Base-by-base conservation (phyloP, 208 protist genomes). In the Leishmania amazonensis region DNA sequence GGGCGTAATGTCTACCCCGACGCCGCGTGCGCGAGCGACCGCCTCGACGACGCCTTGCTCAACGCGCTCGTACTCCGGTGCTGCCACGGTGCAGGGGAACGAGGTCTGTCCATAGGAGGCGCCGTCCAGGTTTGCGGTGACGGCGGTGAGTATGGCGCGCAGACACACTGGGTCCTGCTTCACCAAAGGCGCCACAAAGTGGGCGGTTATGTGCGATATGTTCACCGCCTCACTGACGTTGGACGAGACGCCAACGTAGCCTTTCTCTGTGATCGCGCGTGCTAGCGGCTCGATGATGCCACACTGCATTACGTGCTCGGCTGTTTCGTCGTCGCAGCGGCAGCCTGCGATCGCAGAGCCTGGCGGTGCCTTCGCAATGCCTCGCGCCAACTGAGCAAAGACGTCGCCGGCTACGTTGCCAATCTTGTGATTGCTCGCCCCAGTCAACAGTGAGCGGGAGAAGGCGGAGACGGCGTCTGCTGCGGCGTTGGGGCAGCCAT, bases 141-240 rank as follows among this genome's bases (percentile, higher is more conserved):
- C 19, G 11, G 74, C 65, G 7, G 88, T n/a, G 15, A 92, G 67
- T 17, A 93, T 76, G 35, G 21, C 11, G 17, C n/a, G 65, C 64
- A 93, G 57, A 28, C 85, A 78, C 11, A 60, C 19, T 5, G 67
- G 49, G 24, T 88, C 75, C 24, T 89, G 83, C 73, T 91, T 91
- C n/a, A 98, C 78, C 72, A 94, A 87, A 49, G 95, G 95, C 0
- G 80, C 87, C n/a, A 96, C 86, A 83, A 96, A 94, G 85, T 97
- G 92, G 0, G 93, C 87, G 5, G 92, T 85, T 58, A 95, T 89
- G 79, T 94, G 90, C 31, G 92, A 95, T 49, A 98, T 86, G 73
- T 87, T 87, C 42, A 83, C 70, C 40, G 87, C 75, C 62, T 89
- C 87, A 49, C 83, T 85, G 13, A 95, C 79, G 75, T 94, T 91